Base-by-base conservation (phyloP, 345 rosid species). In the Sonneratia caseolaris region DNA sequence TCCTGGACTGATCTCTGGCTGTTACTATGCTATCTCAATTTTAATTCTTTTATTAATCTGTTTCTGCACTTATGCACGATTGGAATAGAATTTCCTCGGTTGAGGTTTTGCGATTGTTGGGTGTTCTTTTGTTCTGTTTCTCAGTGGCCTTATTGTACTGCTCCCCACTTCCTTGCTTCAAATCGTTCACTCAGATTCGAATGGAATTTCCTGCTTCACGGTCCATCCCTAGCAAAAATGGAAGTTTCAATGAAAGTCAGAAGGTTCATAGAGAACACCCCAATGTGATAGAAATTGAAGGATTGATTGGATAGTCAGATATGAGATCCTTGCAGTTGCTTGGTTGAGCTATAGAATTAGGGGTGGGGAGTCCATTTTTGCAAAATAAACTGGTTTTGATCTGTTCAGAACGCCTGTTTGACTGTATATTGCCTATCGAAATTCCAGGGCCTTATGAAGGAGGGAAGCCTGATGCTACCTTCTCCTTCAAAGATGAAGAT, bases 401-500 rank as follows among this genome's bases (percentile, higher is more conserved):
- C 32, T 27, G 32, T 27, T 27, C 32, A 27, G 1, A 27, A 27
- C 32, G 32, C 32, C 32, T 27, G 32, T 27, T 27, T 27, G 32
- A 27, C 32, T 27, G 32, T 27, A 27, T 16, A 36, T 48, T 7
- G 32, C 66, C 67, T 71, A 1, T 55, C 57, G 38, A 42, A 73
- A 42, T 47, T 35, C 19, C 70, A 95, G 98, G 97, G 24, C 56
- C 86, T 61, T 92, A 85, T 61, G 96, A 90, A 78, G 97, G 89
- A 66, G 97, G 94, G 53, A 92, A 92, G 83, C 92, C 96, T 36
- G 97, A 95, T 81, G 93, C 97, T 57, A 84, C 82, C 3, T 85
- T 95, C 75, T 90, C 97, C 51, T 77, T 95, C 45, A 90, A 86
- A 82, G 99, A 95, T 76, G 97, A 92, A 35, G 97, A 95, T 76